Conservation (phyloP, 1,139 yeast species). For the Geotrichum fermentans region DNA sequence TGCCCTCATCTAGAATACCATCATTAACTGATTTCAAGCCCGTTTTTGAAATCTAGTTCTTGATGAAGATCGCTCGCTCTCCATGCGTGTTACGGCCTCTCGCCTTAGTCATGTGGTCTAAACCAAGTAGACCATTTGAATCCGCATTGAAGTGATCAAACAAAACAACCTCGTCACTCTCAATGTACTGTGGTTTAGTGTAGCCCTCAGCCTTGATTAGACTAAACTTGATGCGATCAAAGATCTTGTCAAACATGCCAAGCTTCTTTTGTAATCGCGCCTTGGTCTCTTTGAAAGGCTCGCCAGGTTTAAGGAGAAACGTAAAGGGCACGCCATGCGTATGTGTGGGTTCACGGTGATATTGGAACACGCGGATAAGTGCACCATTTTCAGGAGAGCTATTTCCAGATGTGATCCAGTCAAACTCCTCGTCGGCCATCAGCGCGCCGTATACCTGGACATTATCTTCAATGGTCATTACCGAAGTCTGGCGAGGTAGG, state of each 20-base stretch:
- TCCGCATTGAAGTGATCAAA: constrained; percentile 48
- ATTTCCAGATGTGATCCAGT: constrained; percentile 25
- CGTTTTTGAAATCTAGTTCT: too few relatives aligned
- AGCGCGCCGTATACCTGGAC: constrained; percentile 35
- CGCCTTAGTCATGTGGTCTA: constrained; percentile 81
- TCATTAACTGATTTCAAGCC: too few relatives aligned
- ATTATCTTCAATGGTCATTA: constrained; percentile 28
- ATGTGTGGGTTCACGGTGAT: constrained; percentile 62
- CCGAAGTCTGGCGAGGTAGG: constrained; percentile 26
- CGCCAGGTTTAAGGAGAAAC: constrained; percentile 54
- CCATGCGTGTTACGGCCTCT: constrained; percentile 33
- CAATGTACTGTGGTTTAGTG: constrained; percentile 44
- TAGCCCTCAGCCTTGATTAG: constrained; percentile 29
- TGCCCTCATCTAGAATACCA: too few relatives aligned
- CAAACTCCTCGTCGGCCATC: constrained; percentile 35
- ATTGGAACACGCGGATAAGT: constrained; percentile 60
- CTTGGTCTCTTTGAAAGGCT: constrained; percentile 59
- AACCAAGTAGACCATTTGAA: constrained; percentile 54
- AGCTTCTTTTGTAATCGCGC: constrained; percentile 60
- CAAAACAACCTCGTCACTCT: constrained; percentile 47
- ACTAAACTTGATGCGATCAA: constrained; percentile 67
- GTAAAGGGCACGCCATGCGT: constrained; percentile 86
- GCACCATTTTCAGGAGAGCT: constrained; percentile 23
- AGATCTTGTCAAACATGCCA: constrained; percentile 76
- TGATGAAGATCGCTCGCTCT: constrained; percentile 60